Conservation (phyloP, 192 early-diverging fungal genomes). For the Bifiguratus adelaidae region DNA sequence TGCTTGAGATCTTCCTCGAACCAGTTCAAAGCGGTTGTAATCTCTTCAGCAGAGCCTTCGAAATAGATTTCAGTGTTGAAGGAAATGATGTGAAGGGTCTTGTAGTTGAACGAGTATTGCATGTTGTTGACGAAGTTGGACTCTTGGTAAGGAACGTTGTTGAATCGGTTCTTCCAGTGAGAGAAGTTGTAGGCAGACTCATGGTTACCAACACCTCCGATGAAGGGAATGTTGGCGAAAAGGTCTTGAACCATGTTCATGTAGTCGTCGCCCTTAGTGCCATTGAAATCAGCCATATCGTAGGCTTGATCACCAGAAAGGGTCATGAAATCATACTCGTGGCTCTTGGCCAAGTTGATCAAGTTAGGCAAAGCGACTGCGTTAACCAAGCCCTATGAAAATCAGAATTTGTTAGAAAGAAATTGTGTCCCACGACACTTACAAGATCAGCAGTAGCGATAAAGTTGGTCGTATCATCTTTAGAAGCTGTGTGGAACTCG, state of each 20-base stretch:
- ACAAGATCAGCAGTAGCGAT: constrained; percentile 18
- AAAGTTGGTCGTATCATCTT: constrained; percentile 9
- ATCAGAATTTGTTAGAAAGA: too few species aligned
- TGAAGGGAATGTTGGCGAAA: constrained; percentile 11
- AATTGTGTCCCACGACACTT: constrained; percentile 1
- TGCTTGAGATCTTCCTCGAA: constrained; percentile 10
- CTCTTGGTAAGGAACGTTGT: constrained; percentile 11
- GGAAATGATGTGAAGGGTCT: constrained; percentile 14
- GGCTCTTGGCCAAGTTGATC: constrained; percentile 6
- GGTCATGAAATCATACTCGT: constrained; percentile 19
- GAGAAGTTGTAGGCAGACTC: constrained; percentile 17
- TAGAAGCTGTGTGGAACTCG: constrained; percentile 17
- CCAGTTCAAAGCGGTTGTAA: constrained; percentile 11
- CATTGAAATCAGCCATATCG: constrained; percentile 17
- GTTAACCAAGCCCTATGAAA: constrained; percentile 15
- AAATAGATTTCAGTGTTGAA: constrained; percentile 17
- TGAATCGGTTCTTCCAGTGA: constrained; percentile 23
- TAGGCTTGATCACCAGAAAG: constrained; percentile 20
- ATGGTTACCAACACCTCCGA: constrained; percentile 20
- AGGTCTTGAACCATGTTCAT: constrained; percentile 16
- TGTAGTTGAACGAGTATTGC: constrained; percentile 17
- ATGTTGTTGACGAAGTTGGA: constrained; percentile 12
- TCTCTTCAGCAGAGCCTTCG: constrained; percentile 6
- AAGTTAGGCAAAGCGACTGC: constrained; percentile 9
- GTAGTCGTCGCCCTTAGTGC: constrained; percentile 18